Conservation (phyloP, 768 basidiomycete species). For the Lactarius sanguifluus region DNA sequence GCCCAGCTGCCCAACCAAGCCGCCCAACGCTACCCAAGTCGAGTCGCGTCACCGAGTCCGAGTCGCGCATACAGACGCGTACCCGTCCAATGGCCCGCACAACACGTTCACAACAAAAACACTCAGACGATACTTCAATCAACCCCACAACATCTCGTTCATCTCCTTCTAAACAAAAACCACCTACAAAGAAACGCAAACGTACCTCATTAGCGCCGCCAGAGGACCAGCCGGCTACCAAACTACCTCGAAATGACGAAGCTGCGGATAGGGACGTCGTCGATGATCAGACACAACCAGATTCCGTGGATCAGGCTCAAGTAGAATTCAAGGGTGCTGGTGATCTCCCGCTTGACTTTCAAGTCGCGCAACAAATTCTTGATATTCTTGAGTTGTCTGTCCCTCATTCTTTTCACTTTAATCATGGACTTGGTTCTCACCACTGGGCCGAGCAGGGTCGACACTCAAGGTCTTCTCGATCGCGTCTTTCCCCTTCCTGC, state of each 20-base stretch:
- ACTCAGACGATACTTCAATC: slow-evolving; percentile 38
- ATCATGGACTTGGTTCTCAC: slow-evolving; percentile 19
- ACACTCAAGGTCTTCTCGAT: slow-evolving; percentile 76
- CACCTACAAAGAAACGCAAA: slow-evolving; percentile 64
- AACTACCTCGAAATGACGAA: slow-evolving; percentile 46
- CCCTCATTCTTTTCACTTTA: neutral
- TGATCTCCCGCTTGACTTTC: slow-evolving; percentile 47
- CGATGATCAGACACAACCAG: slow-evolving; percentile 32
- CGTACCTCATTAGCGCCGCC: slow-evolving; percentile 47
- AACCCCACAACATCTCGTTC: slow-evolving; percentile 33
- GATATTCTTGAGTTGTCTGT: slow-evolving; percentile 59
- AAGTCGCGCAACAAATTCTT: slow-evolving; percentile 54
- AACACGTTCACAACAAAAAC: slow-evolving; percentile 63
- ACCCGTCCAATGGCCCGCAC: slow-evolving; percentile 63
- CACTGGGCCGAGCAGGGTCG: slow-evolving; percentile 47
- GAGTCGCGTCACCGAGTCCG: slow-evolving; percentile 27
- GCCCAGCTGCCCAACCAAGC: neutral
- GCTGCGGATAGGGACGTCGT: slow-evolving; percentile 38
- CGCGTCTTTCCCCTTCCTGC: slow-evolving; percentile 65
- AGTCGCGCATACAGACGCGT: slow-evolving; percentile 37
- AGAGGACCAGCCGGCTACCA: slow-evolving; percentile 51
- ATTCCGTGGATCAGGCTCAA: slow-evolving; percentile 27
- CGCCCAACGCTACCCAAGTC: slow-evolving; percentile 17
- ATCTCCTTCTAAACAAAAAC: slow-evolving; percentile 36
- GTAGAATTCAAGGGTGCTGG: slow-evolving; percentile 42